Evolutionary conservation across 495 filamentous ascomycete species (phyloP), one percentile per base, ranked within the genome.

Genomic region (Oidiodendron maius): DNA sequence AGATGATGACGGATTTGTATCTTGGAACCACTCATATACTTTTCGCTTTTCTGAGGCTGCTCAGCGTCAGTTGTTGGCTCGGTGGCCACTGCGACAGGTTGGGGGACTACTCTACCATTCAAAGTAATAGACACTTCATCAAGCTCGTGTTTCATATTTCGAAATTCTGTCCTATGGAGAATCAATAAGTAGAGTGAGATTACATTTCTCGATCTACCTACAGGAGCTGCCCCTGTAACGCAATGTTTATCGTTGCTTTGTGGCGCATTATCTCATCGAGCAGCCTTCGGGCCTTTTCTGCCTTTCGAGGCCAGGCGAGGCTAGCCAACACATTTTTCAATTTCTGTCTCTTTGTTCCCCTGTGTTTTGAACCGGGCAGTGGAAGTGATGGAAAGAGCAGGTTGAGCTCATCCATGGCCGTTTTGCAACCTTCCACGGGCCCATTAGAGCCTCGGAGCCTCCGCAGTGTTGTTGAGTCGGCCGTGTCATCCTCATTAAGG

Each of bases 1-100:
- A 35, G 18, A 22, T 4, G 25, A 22, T 34, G 43, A 34, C 4
- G 43, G 43, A 17, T 46, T 22, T 6, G 43, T 46, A 36, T 17
- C 18, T 22, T 46, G 25, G 26, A 3, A n/a, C 43, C 43, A 46
- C 40, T 25, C 22, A 44, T 44, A 44, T 9, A 44, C 5, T 46
- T 44, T 44, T 44, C 40, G 40, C 40, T 41, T 41, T 41, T 41
- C 39, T 41, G 39, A 41, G 6, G 39, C 39, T 41, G 40, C 30
- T 44, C 2, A 44, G 12, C 5, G 40, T 44, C 40, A 41, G 18
- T 41, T 32, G 28, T 32, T 8, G 28, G 28, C 28, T 32, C 28
- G 28, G 28, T 21, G 39, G 8, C 21, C 17, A 41, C 39, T 41
- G 39, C 39, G 5, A 13, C 6, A 3, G 17, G 6, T 41, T 41